These are phyloP conservation scores for Pestalotiopsis sp. DNA, from an alignment of 2,329 filamentous ascomycete genomes.

Conservation along the genomic window DNA sequence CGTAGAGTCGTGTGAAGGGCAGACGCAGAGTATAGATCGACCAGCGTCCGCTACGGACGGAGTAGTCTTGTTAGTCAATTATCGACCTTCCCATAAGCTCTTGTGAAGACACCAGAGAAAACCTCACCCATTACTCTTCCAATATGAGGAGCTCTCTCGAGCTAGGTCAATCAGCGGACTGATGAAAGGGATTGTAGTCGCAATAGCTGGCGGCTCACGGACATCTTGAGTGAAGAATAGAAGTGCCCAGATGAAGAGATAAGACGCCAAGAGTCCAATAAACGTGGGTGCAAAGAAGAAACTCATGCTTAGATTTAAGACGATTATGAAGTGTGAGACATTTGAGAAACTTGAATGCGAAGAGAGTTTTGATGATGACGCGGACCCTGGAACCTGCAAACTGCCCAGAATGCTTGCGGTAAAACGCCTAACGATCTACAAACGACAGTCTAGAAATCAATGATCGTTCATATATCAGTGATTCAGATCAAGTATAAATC, in stretches of 20 bases:
- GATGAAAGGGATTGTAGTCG: not conserved
- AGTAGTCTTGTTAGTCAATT: not conserved
- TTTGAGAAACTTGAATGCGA: not conserved
- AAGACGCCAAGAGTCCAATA: not conserved
- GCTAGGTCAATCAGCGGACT: not conserved
- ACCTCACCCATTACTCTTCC: not conserved
- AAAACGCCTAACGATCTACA: no score
- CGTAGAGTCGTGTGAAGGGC: not conserved
- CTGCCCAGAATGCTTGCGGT: no score
- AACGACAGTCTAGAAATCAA: no score
- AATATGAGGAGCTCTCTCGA: not conserved
- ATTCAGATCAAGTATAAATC: no score
- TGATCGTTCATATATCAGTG: no score
- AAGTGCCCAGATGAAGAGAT: not conserved
- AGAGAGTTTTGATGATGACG: no score
- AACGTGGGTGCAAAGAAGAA: not conserved
- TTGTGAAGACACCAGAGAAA: not conserved
- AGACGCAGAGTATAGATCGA: not conserved
- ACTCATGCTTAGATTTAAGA: not conserved
- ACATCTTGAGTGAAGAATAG: not conserved
- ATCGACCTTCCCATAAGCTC: not conserved
- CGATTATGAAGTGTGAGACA: not conserved
- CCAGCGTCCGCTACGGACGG: not conserved
- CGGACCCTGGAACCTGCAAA: no score
- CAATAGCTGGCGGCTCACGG: not conserved